Evolutionary conservation across 2,329 filamentous ascomycete genomes (phyloP).

Genomic region (Macroventuria anomochaeta): DNA sequence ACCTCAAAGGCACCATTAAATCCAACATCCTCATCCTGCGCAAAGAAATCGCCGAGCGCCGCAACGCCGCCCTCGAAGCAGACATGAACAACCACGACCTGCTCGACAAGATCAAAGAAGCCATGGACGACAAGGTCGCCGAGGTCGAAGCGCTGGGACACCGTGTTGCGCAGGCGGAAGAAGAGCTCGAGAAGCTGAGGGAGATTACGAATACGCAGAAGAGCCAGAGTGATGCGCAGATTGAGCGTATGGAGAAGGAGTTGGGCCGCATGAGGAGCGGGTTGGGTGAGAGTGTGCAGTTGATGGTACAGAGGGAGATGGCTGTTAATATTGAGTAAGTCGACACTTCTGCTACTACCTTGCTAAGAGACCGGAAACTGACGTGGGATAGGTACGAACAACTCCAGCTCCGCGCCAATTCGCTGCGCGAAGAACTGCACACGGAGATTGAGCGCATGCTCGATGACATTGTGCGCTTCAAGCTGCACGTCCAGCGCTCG

Average conservation of each 20-base stretch:
- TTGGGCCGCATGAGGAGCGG: conserved; percentile 89
- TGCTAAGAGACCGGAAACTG: conserved; percentile 1
- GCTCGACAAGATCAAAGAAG: conserved; percentile 92
- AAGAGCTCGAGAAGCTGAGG: conserved; percentile 92
- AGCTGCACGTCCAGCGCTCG: conserved; percentile 92
- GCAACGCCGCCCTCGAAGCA: conserved; percentile 80
- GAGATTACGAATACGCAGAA: conserved; percentile 87
- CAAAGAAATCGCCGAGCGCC: conserved; percentile 90
- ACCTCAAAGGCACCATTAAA: conserved; percentile 83
- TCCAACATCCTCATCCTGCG: conserved; percentile 77
- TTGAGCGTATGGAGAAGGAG: conserved; percentile 99
- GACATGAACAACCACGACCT: conserved; percentile 96
- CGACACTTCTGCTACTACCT: neutral
- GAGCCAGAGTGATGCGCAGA: conserved; percentile 86
- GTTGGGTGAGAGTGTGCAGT: conserved; percentile 82
- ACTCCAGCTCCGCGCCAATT: conserved; percentile 80
- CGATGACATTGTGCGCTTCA: conserved; percentile 98
- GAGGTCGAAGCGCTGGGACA: conserved; percentile 94
- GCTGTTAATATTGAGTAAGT: conserved; percentile 92
- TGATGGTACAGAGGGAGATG: conserved; percentile 95
- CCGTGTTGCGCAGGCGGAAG: conserved; percentile 83
- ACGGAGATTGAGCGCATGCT: conserved; percentile 95
- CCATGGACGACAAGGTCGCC: conserved; percentile 91
- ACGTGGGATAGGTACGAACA: conserved; percentile 76
- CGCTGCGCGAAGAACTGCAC: conserved; percentile 94